Evolutionary conservation across 805 yeast genomes (phyloP), one percentile per base, ranked within the genome.

Genomic region (Candida schatavii): DNA sequence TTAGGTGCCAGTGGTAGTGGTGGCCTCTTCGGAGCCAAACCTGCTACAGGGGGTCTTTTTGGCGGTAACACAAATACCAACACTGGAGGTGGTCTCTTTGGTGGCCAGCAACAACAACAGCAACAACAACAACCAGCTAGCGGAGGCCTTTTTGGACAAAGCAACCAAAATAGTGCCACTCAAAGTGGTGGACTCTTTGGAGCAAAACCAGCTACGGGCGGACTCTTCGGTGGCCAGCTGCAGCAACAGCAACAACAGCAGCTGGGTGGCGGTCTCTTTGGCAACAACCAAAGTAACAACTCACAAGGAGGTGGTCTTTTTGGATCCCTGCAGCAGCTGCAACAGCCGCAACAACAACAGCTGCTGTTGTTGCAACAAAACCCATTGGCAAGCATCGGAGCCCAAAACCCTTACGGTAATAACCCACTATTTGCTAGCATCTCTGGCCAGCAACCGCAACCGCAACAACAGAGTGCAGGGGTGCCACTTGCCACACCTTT

Each of bases 391-490:
- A 66, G 56, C 44, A 58, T 68, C 40, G 57, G 50, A 36, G 51
- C 67, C 2, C 65, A 59, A 41, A 65, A 84, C 56, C 96, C 97
- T 34, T 90, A 87, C 57, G 95, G 96, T 1, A 74, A 78, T 37
- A 82, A 83, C 51, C 85, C 89, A 4, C 67, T 90, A 40, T 88
- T 86, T 49, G 69, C 64, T 42, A 66, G 72, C 40, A 59, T 72
- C 35, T 58, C 66, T 2, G 66, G 63, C 3, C 47, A 59, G 7
- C 50, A 37, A 29, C 54, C 48, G 31, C 21, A 11, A 10, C 14
- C 10, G 9, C 46, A 47, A 29, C 42, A 34, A 22, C 42, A 29
- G 44, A 43, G 18, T 23, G 42, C 35, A 28, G 30, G 43, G n/a
- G 32, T 39, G 15, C 69, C 72, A 18, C 41, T 44, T 13, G 66